These are phyloP conservation scores for Wickerhamiella occidentalis DNA, from an alignment of 805 yeast species.

Conservation along the genomic window DNA sequence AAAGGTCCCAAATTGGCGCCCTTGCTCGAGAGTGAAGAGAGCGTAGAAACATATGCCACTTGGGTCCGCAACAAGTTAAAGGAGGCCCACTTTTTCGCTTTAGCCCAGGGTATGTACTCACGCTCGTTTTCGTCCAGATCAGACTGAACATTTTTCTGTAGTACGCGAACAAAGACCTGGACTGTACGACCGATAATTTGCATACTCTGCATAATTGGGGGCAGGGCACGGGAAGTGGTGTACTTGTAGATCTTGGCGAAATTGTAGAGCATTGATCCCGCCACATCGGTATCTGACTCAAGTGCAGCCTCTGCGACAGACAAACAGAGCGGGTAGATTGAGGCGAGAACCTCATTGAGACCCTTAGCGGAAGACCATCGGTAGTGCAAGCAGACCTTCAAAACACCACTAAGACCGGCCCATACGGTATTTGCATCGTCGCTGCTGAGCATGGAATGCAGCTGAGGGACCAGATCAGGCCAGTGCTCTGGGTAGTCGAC, in stretches of 20 bases:
- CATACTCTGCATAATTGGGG: slow-evolving; percentile 45
- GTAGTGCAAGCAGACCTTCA: slow-evolving; percentile 56
- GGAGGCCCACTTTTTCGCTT: slow-evolving; percentile 79
- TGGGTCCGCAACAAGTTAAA: slow-evolving; percentile 65
- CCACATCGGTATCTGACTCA: slow-evolving; percentile 31
- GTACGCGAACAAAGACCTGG: slow-evolving; percentile 56
- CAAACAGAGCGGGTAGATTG: slow-evolving; percentile 54
- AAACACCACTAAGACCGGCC: slow-evolving; percentile 58
- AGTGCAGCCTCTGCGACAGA: slow-evolving; percentile 49
- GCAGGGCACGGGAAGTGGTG: slow-evolving; percentile 43
- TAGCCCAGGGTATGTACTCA: slow-evolving; percentile 49
- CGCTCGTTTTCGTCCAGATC: slow-evolving; percentile 40
- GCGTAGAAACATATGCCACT: slow-evolving; percentile 44
- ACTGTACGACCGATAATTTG: slow-evolving; percentile 56
- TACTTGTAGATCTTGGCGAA: slow-evolving; percentile 68
- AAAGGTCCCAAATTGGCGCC: slow-evolving; percentile 43
- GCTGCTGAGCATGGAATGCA: slow-evolving; percentile 35
- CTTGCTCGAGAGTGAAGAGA: slow-evolving; percentile 27
- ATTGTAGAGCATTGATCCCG: slow-evolving; percentile 65
- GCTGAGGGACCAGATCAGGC: slow-evolving; percentile 41
- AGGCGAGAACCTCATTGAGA: slow-evolving; percentile 42
- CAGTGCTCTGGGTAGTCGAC: slow-evolving; percentile 42
- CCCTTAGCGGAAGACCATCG: slow-evolving; percentile 52
- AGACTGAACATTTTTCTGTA: slow-evolving; percentile 46
- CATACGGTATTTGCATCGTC: slow-evolving; percentile 38